These are phyloP conservation scores for Dothideomycetes sp. DNA, from an alignment of 2,329 filamentous ascomycete species.

Conservation along the genomic window DNA sequence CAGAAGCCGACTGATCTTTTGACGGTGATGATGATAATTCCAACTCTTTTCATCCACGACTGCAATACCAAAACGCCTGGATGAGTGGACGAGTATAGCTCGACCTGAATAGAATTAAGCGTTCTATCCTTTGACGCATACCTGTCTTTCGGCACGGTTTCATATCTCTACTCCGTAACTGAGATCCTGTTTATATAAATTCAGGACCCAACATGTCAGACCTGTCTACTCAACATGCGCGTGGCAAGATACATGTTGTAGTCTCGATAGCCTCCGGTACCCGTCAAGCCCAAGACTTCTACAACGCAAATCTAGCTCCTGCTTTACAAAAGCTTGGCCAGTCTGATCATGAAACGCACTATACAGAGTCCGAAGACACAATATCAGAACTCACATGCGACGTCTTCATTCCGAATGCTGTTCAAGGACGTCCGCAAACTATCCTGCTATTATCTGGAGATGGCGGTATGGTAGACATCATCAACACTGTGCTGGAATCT, in stretches of 20 bases:
- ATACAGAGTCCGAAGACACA: constrained; percentile 53
- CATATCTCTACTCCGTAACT: too few relatives aligned
- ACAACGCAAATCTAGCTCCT: constrained; percentile 21
- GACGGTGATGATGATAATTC: too few relatives aligned
- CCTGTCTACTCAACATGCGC: too few relatives aligned
- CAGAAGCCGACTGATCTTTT: too few relatives aligned
- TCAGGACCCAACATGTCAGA: neutral
- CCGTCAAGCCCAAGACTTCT: constrained; percentile 28
- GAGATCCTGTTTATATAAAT: too few relatives aligned
- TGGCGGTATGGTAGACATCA: constrained; percentile 70
- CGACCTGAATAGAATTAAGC: too few relatives aligned
- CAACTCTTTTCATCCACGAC: too few relatives aligned
- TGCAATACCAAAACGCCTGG: too few relatives aligned
- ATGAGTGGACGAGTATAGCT: too few relatives aligned
- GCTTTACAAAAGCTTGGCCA: constrained; percentile 20
- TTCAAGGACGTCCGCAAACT: constrained; percentile 38
- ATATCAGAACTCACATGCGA: constrained; percentile 51
- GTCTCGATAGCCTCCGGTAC: constrained; percentile 35
- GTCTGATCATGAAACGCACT: constrained; percentile 33
- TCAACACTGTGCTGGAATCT: constrained; percentile 51
- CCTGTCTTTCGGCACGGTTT: too few relatives aligned
- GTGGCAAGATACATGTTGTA: constrained; percentile 28
- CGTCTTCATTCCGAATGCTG: constrained; percentile 39
- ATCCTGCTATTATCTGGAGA: constrained; percentile 79
- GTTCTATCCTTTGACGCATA: too few relatives aligned